Conservation (phyloP, 352 stramenopile species). For the Phytophthora syringae region DNA sequence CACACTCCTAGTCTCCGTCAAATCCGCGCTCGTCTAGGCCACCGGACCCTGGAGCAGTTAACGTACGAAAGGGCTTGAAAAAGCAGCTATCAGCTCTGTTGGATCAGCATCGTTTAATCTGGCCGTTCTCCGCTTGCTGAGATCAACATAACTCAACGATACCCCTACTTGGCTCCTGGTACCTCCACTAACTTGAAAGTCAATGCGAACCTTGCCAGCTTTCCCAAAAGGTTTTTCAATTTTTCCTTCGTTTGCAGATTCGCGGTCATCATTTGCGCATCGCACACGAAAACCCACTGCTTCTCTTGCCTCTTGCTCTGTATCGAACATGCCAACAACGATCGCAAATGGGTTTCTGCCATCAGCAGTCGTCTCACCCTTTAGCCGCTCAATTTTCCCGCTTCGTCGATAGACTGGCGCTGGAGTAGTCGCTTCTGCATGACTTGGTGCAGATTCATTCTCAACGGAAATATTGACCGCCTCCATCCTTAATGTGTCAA, state of each 20-base stretch:
- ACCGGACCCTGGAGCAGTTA: not conserved
- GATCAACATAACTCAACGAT: conserved; percentile 36
- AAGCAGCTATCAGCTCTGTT: no score
- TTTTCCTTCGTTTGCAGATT: conserved; percentile 38
- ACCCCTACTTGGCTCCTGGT: conserved; percentile 54
- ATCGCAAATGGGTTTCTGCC: conserved; percentile 73
- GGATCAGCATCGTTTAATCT: not conserved
- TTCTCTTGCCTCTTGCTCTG: conserved; percentile 46
- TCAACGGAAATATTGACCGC: not conserved
- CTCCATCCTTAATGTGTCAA: conserved; percentile 4
- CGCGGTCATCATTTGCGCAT: conserved; percentile 5
- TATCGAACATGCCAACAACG: conserved; percentile 60
- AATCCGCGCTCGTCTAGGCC: not conserved
- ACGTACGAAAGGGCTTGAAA: not conserved
- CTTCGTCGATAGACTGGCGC: not conserved
- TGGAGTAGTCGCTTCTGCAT: not conserved
- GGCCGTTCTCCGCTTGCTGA: not conserved
- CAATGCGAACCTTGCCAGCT: conserved; percentile 73
- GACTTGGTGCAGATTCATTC: not conserved
- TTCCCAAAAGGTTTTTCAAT: conserved; percentile 84
- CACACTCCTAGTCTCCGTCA: not conserved
- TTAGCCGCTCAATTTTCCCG: conserved; percentile 67
- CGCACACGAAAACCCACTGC: conserved; percentile 36
- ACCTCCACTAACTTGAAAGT: conserved; percentile 48
- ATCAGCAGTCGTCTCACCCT: conserved; percentile 68